Percentiles rank a stretch among this genome's conserved stretches.
Evolutionary conservation across 2,329 filamentous ascomycete genomes (phyloP).

Genomic region (Phaeosphaeriaceae sp.): DNA sequence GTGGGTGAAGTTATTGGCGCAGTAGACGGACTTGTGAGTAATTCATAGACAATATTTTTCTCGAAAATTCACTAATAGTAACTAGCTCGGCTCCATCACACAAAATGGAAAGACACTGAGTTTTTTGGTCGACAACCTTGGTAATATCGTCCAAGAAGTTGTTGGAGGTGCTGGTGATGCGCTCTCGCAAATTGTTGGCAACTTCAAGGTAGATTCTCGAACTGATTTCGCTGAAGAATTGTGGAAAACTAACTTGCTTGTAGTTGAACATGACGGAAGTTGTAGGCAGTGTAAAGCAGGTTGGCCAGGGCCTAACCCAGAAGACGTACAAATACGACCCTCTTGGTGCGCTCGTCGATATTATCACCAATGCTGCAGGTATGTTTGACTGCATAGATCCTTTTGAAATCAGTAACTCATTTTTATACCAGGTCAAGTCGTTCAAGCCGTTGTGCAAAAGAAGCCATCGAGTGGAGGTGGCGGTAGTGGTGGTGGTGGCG

Average conservation of each 20-base stretch:
- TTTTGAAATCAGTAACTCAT: neutral
- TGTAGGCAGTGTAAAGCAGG: slow-evolving; percentile 38
- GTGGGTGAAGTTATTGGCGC: slow-evolving; percentile 62
- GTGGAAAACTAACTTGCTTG: neutral
- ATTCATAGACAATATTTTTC: neutral
- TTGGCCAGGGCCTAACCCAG: slow-evolving; percentile 52
- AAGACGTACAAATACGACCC: slow-evolving; percentile 61
- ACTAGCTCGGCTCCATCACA: slow-evolving; percentile 61
- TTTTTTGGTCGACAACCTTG: slow-evolving; percentile 66
- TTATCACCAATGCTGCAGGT: slow-evolving; percentile 60
- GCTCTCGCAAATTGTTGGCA: slow-evolving; percentile 62
- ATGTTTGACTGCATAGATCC: neutral
- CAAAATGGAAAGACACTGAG: slow-evolving; percentile 62
- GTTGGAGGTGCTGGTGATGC: slow-evolving; percentile 53
- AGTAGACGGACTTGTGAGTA: slow-evolving; percentile 59
- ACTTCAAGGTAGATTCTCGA: slow-evolving; percentile 51
- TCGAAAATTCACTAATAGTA: neutral
- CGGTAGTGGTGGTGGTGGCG: slow-evolving; percentile 5
- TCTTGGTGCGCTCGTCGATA: slow-evolving; percentile 60
- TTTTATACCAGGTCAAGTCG: slow-evolving; percentile 55
- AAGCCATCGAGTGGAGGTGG: slow-evolving; percentile 36
- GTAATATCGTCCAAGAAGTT: slow-evolving; percentile 68
- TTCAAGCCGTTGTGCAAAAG: slow-evolving; percentile 56
- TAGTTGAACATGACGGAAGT: slow-evolving; percentile 63
- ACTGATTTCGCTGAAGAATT: neutral